Evolutionary conservation across 192 early-diverging fungal species (phyloP), one percentile per base, ranked within the genome.

Genomic region (Phlyctochytrium planicorne): DNA sequence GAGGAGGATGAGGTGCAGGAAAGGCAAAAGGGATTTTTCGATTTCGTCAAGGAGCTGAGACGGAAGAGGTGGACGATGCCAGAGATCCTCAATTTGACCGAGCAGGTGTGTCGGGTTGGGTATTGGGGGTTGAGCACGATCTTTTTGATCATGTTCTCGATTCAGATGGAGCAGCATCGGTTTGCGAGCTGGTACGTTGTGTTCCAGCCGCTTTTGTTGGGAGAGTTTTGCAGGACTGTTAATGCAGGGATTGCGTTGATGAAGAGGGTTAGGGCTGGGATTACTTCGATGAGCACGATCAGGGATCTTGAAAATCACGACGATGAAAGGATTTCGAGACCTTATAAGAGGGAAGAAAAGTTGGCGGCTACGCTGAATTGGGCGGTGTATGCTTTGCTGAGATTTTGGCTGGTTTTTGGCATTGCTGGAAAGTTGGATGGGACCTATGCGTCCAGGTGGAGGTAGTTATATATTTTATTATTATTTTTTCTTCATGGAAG

Each of bases 401-500:
- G 95, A 36, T 36, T 94, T 14, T 52, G 78, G 52, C 82, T 89
- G 68, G 83, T 80, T 6, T 74, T 92, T 30, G 69, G 96, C 25
- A 77, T 98, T 10, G 74, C 87, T 29, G 69, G 86, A 31, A 80
- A 80, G 67, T n/a, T 77, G 27, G 53, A 20, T 20, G 10, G 20
- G 20, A 47, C 6, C 20, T 14, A 14, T 47, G 10, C 6, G 6
- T 6, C 20, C 6, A 47, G 20, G 10, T 47, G 40, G 40, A 47
- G 40, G 40, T 47, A 14, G 6, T 6, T 47, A 47, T 6, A 47
- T 6, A 47, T 47, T 47, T 47, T 47, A 47, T 6, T 47, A 6
- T 47, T 6, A 47, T 20, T 20, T 47, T 47, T 47, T 47, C 40
- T 20, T 47, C 40, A 47, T 47, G n/a, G n/a, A n/a, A n/a, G n/a